phyloP scores from a whole-genome alignment of 2,329 filamentous ascomycete genomes.

The Pseudofabraea citricarpa region DNA sequence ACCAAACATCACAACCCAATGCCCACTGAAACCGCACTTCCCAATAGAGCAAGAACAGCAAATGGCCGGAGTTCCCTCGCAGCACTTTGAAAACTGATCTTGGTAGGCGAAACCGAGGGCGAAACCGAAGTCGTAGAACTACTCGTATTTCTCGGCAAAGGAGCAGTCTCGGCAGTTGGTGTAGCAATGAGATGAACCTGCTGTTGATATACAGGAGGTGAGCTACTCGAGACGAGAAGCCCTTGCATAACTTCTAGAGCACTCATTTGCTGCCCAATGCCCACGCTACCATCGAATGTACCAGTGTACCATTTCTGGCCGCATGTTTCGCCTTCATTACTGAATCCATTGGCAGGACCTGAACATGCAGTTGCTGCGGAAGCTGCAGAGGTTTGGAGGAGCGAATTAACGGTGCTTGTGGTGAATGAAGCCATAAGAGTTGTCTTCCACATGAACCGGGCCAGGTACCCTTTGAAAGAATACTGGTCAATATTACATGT shows the following conservation, averaged over 20 bases:
- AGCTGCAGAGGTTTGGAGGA: slow-evolving; percentile 46
- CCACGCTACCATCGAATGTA: slow-evolving; percentile 48
- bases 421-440: slow-evolving; percentile 53
- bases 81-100: no score
- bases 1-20: no score
- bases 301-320: slow-evolving; percentile 56
- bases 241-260: slow-evolving; percentile 61
- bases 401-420: slow-evolving; percentile 37
- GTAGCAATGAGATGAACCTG: slow-evolving; percentile 14
- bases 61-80: no score
- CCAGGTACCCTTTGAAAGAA: slow-evolving; percentile 64
- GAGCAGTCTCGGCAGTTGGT: slow-evolving; percentile 3
- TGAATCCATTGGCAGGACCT: slow-evolving; percentile 31
- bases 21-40: no score
- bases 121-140: no score
- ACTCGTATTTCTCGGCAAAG: no score
- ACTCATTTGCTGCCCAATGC: slow-evolving; percentile 60
- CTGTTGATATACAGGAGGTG: slow-evolving; percentile 31
- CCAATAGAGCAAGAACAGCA: no score
- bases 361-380: slow-evolving; percentile 54
- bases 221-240: slow-evolving; percentile 40
- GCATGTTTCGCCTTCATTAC: slow-evolving; percentile 46
- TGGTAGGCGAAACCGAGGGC: no score
- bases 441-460: slow-evolving; percentile 59
- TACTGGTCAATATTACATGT: slow-evolving; percentile 60